phyloP scores from a whole-genome alignment of 2,329 filamentous ascomycete genomes.

The Parascedosporium putredinis region DNA sequence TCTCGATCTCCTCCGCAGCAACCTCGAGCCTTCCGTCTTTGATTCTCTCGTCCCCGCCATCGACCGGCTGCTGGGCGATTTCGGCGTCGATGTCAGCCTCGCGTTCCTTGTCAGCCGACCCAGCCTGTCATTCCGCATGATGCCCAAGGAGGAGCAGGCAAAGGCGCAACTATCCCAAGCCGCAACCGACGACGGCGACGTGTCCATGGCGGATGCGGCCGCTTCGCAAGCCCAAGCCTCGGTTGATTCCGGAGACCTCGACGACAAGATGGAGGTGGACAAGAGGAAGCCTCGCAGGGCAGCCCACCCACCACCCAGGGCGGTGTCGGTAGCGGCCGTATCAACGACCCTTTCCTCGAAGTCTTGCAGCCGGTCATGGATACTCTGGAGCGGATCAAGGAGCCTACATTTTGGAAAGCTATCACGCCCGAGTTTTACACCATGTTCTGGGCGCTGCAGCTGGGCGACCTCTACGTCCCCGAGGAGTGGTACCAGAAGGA shows the following conservation, averaged over 20 bases:
- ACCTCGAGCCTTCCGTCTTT: conserved; percentile 65
- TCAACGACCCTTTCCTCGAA: conserved; percentile 41
- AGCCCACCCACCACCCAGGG: neutral
- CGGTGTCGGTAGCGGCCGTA: neutral
- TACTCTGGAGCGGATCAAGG: conserved; percentile 50
- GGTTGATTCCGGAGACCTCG: conserved; percentile 14
- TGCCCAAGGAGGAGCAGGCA: conserved; percentile 14
- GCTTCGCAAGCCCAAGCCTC: neutral
- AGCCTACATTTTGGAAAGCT: conserved; percentile 53
- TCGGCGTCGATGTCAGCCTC: conserved; percentile 66
- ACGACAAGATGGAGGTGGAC: conserved; percentile 15
- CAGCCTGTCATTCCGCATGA: conserved; percentile 59
- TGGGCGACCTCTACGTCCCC: conserved; percentile 71
- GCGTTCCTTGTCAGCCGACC: conserved; percentile 77
- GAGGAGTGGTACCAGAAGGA: conserved; percentile 70
- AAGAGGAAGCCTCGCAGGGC: neutral
- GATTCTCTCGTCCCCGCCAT: conserved; percentile 69
- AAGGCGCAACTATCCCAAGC: neutral
- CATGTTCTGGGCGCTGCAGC: conserved; percentile 83
- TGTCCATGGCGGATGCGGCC: conserved; percentile 34
- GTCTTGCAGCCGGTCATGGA: conserved; percentile 66
- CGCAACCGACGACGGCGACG: conserved; percentile 45
- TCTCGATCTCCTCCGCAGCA: conserved; percentile 76
- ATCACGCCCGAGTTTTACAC: conserved; percentile 76
- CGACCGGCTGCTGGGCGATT: conserved; percentile 62